phyloP scores from a whole-genome alignment of 1,284 basidiomycete species.

The Malassezia yamatoensis region DNA sequence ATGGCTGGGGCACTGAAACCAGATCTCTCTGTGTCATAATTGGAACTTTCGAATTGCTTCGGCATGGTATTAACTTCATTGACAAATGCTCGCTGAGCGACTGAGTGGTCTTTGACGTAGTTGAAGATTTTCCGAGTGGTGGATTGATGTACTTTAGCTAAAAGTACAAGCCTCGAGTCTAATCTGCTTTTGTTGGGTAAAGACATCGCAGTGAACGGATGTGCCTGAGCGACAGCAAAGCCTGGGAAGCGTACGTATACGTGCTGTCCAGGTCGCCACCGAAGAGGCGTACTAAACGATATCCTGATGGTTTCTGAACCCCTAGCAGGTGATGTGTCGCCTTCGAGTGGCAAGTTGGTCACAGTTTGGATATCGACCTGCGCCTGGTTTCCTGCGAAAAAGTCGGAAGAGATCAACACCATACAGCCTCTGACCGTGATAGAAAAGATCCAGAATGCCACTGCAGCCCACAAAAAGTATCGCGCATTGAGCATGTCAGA shows the following conservation, averaged over 20 bases:
- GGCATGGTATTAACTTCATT: neutral
- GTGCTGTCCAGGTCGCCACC: conserved; percentile 16
- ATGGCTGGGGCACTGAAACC: neutral
- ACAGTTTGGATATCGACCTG: conserved; percentile 2
- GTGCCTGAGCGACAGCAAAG: conserved; percentile 2
- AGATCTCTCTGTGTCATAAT: neutral
- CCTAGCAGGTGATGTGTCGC: neutral
- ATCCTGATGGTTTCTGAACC: neutral
- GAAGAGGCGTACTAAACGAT: conserved; percentile 6
- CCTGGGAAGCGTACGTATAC: conserved; percentile 15
- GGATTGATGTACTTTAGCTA: neutral
- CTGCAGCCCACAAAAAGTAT: conserved; percentile 7
- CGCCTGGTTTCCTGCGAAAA: conserved; percentile 6
- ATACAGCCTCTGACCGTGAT: neutral
- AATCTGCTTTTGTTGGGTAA: neutral
- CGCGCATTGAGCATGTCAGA: neutral
- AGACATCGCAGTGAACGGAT: conserved; percentile 12
- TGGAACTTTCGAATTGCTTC: neutral
- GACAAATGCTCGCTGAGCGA: neutral
- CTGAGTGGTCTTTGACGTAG: neutral
- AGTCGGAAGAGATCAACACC: conserved; percentile 11
- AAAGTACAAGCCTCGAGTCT: neutral
- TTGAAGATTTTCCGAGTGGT: neutral
- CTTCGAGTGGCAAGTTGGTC: neutral
- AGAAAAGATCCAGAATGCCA: conserved; percentile 14